A percentile compares a stretch with the other conserved stretches of the same genome.
Evolutionary conservation across 495 filamentous ascomycete genomes (phyloP).

Genomic region (Aspergillus nanangensis): DNA sequence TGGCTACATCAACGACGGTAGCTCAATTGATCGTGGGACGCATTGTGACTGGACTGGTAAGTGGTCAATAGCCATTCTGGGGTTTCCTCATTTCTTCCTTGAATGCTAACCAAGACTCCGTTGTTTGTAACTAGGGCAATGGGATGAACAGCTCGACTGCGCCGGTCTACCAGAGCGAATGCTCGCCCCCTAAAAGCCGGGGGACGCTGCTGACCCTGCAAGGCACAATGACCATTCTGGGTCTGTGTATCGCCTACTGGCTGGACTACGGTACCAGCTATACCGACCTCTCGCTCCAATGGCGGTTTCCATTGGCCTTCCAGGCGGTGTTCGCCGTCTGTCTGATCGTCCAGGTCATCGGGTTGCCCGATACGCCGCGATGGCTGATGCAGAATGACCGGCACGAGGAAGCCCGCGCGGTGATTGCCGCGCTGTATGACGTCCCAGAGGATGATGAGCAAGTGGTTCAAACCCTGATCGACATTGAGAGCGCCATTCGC

Average conservation of each 20-base stretch:
- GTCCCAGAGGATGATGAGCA: not conserved
- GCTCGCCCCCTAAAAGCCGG: slow-evolving; percentile 52
- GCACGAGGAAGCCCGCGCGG: not conserved
- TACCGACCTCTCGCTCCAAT: slow-evolving; percentile 40
- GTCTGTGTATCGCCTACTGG: slow-evolving; percentile 40
- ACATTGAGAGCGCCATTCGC: not conserved
- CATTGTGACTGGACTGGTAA: not conserved
- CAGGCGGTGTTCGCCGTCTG: slow-evolving; percentile 56
- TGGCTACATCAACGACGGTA: not conserved
- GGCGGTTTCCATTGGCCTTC: slow-evolving; percentile 56
- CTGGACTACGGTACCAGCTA: slow-evolving; percentile 56
- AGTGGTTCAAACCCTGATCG: not conserved
- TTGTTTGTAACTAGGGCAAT: not conserved
- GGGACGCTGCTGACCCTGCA: slow-evolving; percentile 55
- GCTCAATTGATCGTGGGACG: not conserved
- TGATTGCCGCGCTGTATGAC: not conserved
- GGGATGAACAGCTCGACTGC: not conserved
- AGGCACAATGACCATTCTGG: slow-evolving; percentile 37
- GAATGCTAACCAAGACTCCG: too few species aligned
- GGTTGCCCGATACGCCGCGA: slow-evolving; percentile 53
- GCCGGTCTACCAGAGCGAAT: slow-evolving; percentile 52
- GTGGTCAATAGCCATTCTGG: too few species aligned
- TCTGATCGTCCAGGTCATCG: slow-evolving; percentile 51
- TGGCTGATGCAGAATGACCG: not conserved
- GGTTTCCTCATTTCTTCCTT: not conserved